Conservation (phyloP, 345 rosid genomes). For the Bruguiera gymnorhiza region DNA sequence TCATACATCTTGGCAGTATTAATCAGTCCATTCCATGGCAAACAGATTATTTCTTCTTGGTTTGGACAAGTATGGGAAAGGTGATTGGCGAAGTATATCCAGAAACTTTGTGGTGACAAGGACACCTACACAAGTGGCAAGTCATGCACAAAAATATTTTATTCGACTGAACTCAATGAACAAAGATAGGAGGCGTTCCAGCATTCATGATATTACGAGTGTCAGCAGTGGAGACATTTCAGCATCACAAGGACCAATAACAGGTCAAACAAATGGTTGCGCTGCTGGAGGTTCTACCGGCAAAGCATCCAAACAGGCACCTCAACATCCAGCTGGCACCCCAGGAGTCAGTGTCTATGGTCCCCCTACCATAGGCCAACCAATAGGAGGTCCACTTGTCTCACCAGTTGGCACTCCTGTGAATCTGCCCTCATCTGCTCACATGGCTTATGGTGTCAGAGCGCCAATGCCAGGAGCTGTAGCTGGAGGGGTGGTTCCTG, state of each 20-base stretch:
- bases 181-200: slow-evolving; percentile 90
- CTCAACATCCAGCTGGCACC: slow-evolving; percentile 45
- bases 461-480: slow-evolving; percentile 39
- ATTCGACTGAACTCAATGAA: slow-evolving; percentile 88
- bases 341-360: slow-evolving; percentile 57
- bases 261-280: slow-evolving; percentile 73
- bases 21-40: slow-evolving; percentile 9
- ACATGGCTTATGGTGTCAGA: slow-evolving; percentile 73
- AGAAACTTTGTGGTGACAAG: slow-evolving; percentile 92
- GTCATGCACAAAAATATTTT: slow-evolving; percentile 96
- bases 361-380: slow-evolving; percentile 73
- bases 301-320: slow-evolving; percentile 55
- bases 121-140: slow-evolving; percentile 98
- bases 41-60: slow-evolving; percentile 94
- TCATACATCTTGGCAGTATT: slow-evolving; percentile 2
- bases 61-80: slow-evolving; percentile 94
- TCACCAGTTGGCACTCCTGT: slow-evolving; percentile 96
- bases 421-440: slow-evolving; percentile 66
- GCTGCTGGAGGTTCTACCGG: slow-evolving; percentile 48
- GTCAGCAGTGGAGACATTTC: slow-evolving; percentile 69
- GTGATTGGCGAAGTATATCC: slow-evolving; percentile 98
- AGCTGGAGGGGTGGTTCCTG: slow-evolving; percentile 64
- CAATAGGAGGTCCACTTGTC: slow-evolving; percentile 70
- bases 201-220: slow-evolving; percentile 94
- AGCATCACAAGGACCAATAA: slow-evolving; percentile 76